Conservation (phyloP, 1,284 basidiomycete genomes). For the Sphagnurus paluster region DNA sequence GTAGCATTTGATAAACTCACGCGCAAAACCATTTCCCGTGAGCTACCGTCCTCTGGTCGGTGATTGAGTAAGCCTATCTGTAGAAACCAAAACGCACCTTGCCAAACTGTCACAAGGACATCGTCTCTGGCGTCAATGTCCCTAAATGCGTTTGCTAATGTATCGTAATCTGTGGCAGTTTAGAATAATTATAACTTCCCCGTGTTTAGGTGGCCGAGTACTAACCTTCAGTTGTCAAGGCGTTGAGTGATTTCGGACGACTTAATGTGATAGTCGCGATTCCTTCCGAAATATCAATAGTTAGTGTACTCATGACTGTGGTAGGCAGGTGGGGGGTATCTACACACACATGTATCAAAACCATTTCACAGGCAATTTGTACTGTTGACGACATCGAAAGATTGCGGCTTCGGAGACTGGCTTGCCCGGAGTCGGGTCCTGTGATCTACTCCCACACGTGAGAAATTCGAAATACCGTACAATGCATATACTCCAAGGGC, state of each 20-base stretch:
- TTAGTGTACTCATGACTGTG: conserved; percentile 39
- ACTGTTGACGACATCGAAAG: not conserved
- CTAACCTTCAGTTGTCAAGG: conserved; percentile 56
- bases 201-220: not conserved
- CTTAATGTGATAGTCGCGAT: conserved; percentile 73
- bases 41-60: conserved; percentile 35
- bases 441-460: not conserved
- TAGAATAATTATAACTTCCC: not conserved
- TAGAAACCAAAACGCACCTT: conserved; percentile 42
- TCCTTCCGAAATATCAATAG: conserved; percentile 48
- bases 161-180: conserved; percentile 54
- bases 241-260: conserved; percentile 58
- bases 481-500: no score
- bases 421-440: not conserved
- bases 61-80: not conserved
- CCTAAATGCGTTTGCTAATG: conserved; percentile 55
- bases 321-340: not conserved
- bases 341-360: no score
- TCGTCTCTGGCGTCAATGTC: conserved; percentile 60
- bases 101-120: conserved; percentile 66
- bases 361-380: no score
- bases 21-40: conserved; percentile 73
- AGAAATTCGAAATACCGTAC: not conserved
- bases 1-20: conserved; percentile 37
- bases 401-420: not conserved